phyloP scores from a whole-genome alignment of 805 yeast species.

The Wickerhamiella lipophila region DNA sequence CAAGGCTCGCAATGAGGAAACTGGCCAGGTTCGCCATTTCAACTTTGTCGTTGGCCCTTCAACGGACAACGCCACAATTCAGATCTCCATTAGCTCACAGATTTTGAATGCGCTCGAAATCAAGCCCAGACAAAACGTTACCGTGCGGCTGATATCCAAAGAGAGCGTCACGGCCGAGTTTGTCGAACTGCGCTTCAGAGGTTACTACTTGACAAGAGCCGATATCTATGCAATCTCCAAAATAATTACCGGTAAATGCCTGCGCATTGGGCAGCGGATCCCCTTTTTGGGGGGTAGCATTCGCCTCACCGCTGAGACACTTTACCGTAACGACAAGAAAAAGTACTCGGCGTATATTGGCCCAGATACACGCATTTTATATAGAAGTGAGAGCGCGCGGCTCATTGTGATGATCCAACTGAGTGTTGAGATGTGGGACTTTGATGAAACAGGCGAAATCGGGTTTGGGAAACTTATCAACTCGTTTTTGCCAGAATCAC shows the following conservation, averaged over 20 bases:
- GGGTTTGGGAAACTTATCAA: constrained; percentile 86
- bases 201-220: constrained; percentile 70
- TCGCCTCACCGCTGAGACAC: constrained; percentile 49
- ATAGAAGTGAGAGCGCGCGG: constrained; percentile 83
- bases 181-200: constrained; percentile 69
- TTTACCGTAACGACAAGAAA: constrained; percentile 55
- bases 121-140: constrained; percentile 54
- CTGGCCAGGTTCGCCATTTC: constrained; percentile 23
- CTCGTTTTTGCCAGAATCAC: constrained; percentile 80
- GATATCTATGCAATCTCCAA: constrained; percentile 84
- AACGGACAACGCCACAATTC: constrained; percentile 15
- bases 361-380: constrained; percentile 59
- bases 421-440: constrained; percentile 95
- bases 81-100: constrained; percentile 17
- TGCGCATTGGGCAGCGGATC: constrained; percentile 52
- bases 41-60: constrained; percentile 21
- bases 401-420: constrained; percentile 74
- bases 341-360: constrained; percentile 68
- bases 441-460: constrained; percentile 91
- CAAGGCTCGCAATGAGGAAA: constrained; percentile 24
- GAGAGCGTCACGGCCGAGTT: constrained; percentile 59
- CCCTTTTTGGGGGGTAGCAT: constrained; percentile 46
- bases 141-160: constrained; percentile 35
- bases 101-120: constrained; percentile 37
- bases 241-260: constrained; percentile 46